These are phyloP conservation scores for Colletotrichum magnum DNA, from an alignment of 2,329 filamentous ascomycete genomes.

Conservation along the genomic window DNA sequence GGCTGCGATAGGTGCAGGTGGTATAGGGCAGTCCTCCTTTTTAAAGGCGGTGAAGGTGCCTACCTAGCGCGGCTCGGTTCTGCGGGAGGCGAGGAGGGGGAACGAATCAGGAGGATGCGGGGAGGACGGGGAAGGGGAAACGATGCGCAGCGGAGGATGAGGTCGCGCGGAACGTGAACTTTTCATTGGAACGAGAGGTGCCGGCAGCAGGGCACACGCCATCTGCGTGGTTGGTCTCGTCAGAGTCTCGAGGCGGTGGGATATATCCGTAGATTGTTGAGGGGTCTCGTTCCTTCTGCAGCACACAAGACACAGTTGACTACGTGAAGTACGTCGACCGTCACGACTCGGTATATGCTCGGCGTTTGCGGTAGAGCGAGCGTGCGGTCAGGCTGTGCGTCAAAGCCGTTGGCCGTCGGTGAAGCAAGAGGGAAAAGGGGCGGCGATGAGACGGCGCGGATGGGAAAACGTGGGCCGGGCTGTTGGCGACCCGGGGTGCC, in stretches of 20 bases:
- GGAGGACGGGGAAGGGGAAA: conserved; percentile 13
- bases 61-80: conserved; percentile 28
- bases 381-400: background rate
- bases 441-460: conserved; percentile 12
- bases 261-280: background rate
- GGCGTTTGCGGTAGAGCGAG: background rate
- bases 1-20: background rate
- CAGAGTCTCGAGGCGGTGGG: background rate
- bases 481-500: conserved; percentile 27
- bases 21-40: background rate
- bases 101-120: conserved; percentile 31
- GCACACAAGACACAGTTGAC: no score
- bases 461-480: conserved; percentile 31
- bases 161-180: no score
- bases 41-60: conserved; percentile 27
- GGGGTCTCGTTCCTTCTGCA: no score
- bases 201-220: conserved; percentile 16
- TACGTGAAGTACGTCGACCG: no score
- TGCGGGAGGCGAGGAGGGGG: conserved; percentile 28
- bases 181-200: background rate
- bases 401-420: conserved; percentile 22
- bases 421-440: conserved; percentile 8
- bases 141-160: conserved; percentile 6
- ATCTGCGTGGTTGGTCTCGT: conserved; percentile 6
- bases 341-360: background rate